A percentile compares a stretch with the other conserved stretches of the same genome.
These are phyloP conservation scores for Botrytis fabae DNA, from an alignment of 2,329 filamentous ascomycete genomes.

Conservation along the genomic window DNA sequence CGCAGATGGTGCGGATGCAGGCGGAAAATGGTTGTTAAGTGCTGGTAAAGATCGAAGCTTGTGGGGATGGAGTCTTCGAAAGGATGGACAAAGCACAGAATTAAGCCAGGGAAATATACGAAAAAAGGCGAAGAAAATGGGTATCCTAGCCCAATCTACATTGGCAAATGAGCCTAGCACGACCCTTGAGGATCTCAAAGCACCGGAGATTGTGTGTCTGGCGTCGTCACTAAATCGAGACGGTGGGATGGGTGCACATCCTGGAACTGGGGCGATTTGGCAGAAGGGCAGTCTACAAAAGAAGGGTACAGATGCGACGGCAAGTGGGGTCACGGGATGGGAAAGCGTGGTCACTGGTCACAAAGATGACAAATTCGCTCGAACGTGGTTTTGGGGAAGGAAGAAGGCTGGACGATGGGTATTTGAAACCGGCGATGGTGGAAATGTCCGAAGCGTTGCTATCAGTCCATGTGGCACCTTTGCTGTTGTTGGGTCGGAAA, in stretches of 20 bases:
- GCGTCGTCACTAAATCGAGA: conserved; percentile 92
- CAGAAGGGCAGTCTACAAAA: conserved; percentile 65
- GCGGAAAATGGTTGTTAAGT: conserved; percentile 92
- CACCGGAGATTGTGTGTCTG: conserved; percentile 87
- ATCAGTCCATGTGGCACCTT: conserved; percentile 94
- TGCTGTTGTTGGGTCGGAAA: conserved; percentile 81
- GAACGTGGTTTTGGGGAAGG: conserved; percentile 98
- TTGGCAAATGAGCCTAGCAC: conserved; percentile 61
- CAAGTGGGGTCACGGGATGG: conserved; percentile 84
- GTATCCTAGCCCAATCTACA: conserved; percentile 62
- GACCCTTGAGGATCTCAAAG: conserved; percentile 75
- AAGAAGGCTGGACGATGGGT: conserved; percentile 93
- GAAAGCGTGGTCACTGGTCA: conserved; percentile 96
- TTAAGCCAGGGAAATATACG: conserved; percentile 87
- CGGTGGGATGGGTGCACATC: conserved; percentile 84
- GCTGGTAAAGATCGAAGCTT: conserved; percentile 86
- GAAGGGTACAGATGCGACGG: conserved; percentile 65
- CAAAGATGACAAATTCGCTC: conserved; percentile 76
- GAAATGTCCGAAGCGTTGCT: conserved; percentile 81
- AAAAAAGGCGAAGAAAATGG: conserved; percentile 85
- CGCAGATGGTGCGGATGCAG: conserved; percentile 83
- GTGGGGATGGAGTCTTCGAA: conserved; percentile 94
- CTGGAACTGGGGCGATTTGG: conserved; percentile 79
- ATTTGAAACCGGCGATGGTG: conserved; percentile 79
- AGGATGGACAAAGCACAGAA: conserved; percentile 91